Evolutionary conservation across 75 land plant species (phyloP).

Genomic region (Sequoia sempervirens): DNA sequence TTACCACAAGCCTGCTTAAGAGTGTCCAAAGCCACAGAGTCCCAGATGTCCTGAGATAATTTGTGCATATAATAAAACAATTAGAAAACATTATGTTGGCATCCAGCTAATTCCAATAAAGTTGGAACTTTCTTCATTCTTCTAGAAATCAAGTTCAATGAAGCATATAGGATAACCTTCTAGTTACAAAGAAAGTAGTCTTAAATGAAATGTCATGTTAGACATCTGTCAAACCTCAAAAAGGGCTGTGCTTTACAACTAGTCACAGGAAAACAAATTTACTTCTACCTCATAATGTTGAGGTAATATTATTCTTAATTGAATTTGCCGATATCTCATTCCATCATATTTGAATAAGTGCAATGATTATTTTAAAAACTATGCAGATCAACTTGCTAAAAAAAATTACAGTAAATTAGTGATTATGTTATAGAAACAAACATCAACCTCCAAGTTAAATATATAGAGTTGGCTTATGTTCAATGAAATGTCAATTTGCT

Average conservation of each 20-base stretch:
- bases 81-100: neutral
- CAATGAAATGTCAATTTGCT: neutral
- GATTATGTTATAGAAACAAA: neutral
- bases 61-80: neutral
- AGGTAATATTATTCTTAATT: no score
- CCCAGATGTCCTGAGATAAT: slow-evolving; percentile 62
- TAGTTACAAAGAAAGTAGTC: neutral
- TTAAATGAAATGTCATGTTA: neutral
- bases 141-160: neutral
- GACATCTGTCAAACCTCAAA: neutral
- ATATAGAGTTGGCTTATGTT: no score
- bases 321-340: no score
- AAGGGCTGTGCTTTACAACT: neutral
- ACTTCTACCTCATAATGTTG: no score
- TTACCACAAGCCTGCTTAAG: slow-evolving; percentile 81
- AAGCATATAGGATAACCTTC: neutral
- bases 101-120: neutral
- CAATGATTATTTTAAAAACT: no score
- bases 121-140: neutral
- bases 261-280: no score
- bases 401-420: neutral
- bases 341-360: no score
- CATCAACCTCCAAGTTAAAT: neutral
- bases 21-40: slow-evolving; percentile 65
- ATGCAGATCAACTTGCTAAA: no score